Conservation (phyloP, 768 basidiomycete genomes). For the Mycena kentingensis region DNA sequence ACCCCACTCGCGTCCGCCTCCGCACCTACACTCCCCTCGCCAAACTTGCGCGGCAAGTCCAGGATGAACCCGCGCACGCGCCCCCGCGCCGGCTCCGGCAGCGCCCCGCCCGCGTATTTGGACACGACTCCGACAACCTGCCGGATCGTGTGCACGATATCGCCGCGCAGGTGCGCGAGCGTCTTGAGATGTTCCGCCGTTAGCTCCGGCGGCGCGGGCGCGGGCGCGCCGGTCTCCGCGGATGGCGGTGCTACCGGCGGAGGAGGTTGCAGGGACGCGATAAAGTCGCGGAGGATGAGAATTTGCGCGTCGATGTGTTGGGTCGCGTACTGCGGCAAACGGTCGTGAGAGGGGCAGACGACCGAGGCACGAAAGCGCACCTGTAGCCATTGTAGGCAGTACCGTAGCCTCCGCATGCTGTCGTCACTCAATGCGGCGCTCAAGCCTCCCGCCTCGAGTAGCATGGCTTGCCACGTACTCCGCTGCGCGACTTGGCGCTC, state of each 20-base stretch:
- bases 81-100: slow-evolving; percentile 80
- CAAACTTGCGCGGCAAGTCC: slow-evolving; percentile 53
- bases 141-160: slow-evolving; percentile 86
- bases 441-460: slow-evolving; percentile 85
- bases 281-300: slow-evolving; percentile 80
- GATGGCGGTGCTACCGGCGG: slow-evolving; percentile 33
- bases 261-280: slow-evolving; percentile 62
- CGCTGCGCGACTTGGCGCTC: slow-evolving; percentile 65
- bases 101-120: slow-evolving; percentile 81
- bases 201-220: slow-evolving; percentile 34
- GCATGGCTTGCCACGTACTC: slow-evolving; percentile 83
- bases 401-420: slow-evolving; percentile 82
- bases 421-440: slow-evolving; percentile 90
- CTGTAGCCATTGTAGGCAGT: slow-evolving; percentile 87
- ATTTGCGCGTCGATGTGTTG: slow-evolving; percentile 87
- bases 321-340: slow-evolving; percentile 84
- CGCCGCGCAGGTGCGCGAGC: slow-evolving; percentile 72
- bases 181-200: slow-evolving; percentile 57
- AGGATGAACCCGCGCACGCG: slow-evolving; percentile 79
- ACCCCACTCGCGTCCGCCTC: slow-evolving; percentile 27
- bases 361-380: slow-evolving; percentile 40
- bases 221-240: slow-evolving; percentile 28
- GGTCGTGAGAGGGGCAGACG: neutral
- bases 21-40: slow-evolving; percentile 18
- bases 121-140: slow-evolving; percentile 87